phyloP scores from a whole-genome alignment of 2,329 filamentous ascomycete species.

The Colletotrichum tofieldiae region DNA sequence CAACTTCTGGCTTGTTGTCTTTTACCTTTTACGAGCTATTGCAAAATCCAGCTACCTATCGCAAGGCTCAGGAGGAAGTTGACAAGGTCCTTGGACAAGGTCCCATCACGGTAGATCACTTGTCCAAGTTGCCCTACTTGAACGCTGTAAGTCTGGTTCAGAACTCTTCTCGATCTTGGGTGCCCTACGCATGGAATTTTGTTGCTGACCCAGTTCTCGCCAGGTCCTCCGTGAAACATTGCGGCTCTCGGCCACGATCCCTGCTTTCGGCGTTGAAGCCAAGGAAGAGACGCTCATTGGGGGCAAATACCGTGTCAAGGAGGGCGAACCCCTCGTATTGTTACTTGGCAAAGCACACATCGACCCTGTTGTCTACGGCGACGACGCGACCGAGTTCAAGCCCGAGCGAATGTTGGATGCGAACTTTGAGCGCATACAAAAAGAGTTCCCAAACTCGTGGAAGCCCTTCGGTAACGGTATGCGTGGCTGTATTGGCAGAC shows the following conservation, averaged over 20 bases:
- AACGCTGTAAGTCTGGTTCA: constrained; percentile 58
- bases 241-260: constrained; percentile 49
- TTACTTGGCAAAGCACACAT: constrained; percentile 67
- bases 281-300: constrained; percentile 61
- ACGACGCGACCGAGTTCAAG: constrained; percentile 70
- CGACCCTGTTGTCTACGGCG: constrained; percentile 71
- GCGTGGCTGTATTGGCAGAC: constrained; percentile 67
- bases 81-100: constrained; percentile 74
- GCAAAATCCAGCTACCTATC: constrained; percentile 72
- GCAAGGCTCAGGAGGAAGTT: constrained; percentile 77
- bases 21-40: constrained; percentile 78
- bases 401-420: constrained; percentile 76
- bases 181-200: constrained; percentile 20
- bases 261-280: constrained; percentile 50
- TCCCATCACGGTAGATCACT: constrained; percentile 70
- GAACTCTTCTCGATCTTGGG: not conserved
- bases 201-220: not conserved
- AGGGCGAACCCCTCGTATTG: constrained; percentile 60
- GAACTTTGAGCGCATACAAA: constrained; percentile 56
- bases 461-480: constrained; percentile 71
- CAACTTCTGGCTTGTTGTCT: constrained; percentile 76
- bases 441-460: constrained; percentile 54
- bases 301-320: constrained; percentile 68
- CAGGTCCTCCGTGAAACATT: constrained; percentile 69
- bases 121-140: constrained; percentile 75